Conservation (phyloP, 495 filamentous ascomycete genomes). For the Lophiostoma macrostomum region DNA sequence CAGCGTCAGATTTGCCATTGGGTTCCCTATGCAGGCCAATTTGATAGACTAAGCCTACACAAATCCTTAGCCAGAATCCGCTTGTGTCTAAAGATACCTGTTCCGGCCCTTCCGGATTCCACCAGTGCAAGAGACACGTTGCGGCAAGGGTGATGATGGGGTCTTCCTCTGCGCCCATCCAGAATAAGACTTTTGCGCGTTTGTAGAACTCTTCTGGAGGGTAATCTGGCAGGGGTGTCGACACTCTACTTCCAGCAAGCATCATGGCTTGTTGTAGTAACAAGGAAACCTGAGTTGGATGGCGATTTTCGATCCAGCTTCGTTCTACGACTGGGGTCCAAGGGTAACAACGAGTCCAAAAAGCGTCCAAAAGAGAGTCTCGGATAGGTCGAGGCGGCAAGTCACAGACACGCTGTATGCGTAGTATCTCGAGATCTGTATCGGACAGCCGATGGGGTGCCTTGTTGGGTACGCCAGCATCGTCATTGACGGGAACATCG, state of each 20-base stretch:
- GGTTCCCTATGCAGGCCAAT: slow-evolving; percentile 31
- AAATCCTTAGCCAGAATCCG: slow-evolving; percentile 29
- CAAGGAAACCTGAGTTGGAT: slow-evolving; percentile 12
- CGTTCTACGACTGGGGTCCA: slow-evolving; percentile 32
- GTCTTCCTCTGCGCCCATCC: slow-evolving; percentile 32
- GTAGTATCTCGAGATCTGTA: slow-evolving; percentile 28
- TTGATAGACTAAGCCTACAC: slow-evolving; percentile 29
- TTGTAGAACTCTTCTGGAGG: slow-evolving; percentile 29
- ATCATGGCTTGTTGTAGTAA: slow-evolving; percentile 29
- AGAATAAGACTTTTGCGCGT: slow-evolving; percentile 28
- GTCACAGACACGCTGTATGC: slow-evolving; percentile 26
- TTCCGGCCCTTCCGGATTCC: slow-evolving; percentile 33
- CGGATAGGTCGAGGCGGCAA: slow-evolving; percentile 26
- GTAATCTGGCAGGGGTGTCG: slow-evolving; percentile 4
- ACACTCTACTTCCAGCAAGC: slow-evolving; percentile 29
- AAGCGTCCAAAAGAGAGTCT: slow-evolving; percentile 27
- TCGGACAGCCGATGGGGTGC: slow-evolving; percentile 27
- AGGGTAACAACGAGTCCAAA: slow-evolving; percentile 31
- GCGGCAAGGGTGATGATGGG: slow-evolving; percentile 26
- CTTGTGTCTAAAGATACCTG: slow-evolving; percentile 29
- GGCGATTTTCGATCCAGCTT: slow-evolving; percentile 24
- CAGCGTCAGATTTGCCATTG: slow-evolving; percentile 10
- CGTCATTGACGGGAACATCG: slow-evolving; percentile 32
- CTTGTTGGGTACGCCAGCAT: slow-evolving; percentile 15
- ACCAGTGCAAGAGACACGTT: slow-evolving; percentile 30